phyloP scores from a whole-genome alignment of 2,329 filamentous ascomycete genomes.

The Hymenoscyphus albidus region DNA sequence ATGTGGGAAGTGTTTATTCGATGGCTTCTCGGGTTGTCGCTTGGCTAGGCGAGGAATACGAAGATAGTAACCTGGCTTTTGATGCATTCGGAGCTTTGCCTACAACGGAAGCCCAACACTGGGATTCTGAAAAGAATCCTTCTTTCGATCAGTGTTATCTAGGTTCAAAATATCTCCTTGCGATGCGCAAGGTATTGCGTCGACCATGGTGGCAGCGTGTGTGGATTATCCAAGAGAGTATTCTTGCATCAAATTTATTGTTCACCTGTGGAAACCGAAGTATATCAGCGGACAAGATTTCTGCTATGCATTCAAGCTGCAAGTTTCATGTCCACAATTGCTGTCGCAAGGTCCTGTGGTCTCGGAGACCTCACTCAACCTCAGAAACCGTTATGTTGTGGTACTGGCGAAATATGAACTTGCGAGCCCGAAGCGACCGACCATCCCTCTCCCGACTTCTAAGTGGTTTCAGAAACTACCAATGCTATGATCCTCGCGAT shows the following conservation, averaged over 20 bases:
- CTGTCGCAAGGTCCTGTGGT: background rate
- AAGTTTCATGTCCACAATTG: background rate
- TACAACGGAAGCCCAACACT: background rate
- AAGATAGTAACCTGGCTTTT: background rate
- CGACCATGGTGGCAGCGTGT: conserved; percentile 3
- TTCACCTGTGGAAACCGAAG: background rate
- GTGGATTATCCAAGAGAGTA: conserved; percentile 3
- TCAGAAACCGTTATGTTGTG: background rate
- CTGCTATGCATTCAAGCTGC: background rate
- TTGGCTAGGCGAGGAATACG: conserved; percentile 22
- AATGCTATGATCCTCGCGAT: background rate
- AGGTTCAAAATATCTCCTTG: background rate
- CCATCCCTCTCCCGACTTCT: background rate
- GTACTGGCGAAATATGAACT: background rate
- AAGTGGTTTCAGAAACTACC: conserved; percentile 3
- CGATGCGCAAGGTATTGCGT: background rate
- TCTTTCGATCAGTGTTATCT: background rate
- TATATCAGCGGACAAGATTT: background rate
- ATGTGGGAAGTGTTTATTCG: conserved; percentile 27
- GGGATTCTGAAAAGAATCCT: background rate
- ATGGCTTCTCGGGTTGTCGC: conserved; percentile 22
- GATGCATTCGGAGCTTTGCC: background rate
- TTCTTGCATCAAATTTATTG: background rate
- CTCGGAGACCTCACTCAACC: background rate
- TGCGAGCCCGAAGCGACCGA: background rate